Conservation (phyloP, 441 rosid species). For the Arabidopsis lyrata region DNA sequence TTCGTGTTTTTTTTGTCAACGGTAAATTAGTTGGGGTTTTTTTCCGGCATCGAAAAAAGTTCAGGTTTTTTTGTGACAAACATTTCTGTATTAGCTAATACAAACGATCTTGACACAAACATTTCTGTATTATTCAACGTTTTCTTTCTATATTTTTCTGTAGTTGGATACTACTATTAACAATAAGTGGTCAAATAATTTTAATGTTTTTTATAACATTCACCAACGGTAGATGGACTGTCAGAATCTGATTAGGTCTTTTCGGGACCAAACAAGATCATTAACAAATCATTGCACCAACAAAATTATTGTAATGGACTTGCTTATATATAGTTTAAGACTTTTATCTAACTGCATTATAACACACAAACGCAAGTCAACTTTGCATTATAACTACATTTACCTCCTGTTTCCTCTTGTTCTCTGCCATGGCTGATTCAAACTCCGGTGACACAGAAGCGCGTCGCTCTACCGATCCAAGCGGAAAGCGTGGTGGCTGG, state of each 20-base stretch:
- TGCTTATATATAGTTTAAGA: background rate
- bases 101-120: too few species aligned
- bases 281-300: background rate
- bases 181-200: too few species aligned
- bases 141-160: background rate
- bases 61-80: too few species aligned
- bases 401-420: background rate
- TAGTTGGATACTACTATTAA: too few species aligned
- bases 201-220: background rate
- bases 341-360: constrained; percentile 16
- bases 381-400: too few species aligned
- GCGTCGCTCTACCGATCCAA: constrained; percentile 1
- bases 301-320: background rate
- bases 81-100: too few species aligned
- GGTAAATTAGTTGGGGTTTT: too few species aligned
- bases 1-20: too few species aligned
- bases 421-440: constrained; percentile 20
- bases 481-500: constrained; percentile 50
- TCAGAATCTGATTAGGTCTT: constrained; percentile 9
- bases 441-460: constrained; percentile 28
- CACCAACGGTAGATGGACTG: constrained; percentile 13
- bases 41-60: too few species aligned
- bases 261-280: background rate
- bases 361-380: constrained; percentile 2
- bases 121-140: background rate